Evolutionary conservation across 192 early-diverging fungal species (phyloP), one percentile per base, ranked within the genome.

Genomic region (Coemansia sp.): DNA sequence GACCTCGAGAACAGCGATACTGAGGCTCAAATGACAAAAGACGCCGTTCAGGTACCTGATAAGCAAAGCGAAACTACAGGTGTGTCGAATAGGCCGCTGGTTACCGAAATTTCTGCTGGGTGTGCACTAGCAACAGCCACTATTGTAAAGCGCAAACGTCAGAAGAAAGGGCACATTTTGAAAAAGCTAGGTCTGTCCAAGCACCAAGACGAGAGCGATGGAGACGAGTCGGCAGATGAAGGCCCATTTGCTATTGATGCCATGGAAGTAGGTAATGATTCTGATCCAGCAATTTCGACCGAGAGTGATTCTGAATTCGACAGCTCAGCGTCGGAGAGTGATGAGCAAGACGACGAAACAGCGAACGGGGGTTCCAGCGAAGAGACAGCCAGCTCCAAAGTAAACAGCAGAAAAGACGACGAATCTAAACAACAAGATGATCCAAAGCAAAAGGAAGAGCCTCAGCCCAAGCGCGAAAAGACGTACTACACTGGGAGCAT

Each of bases 281-380:
- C 48, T 8, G 48, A 51, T 26, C 1, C 34, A 20, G 63, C 25
- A 64, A 51, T 25, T 13, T 20, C 35, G 53, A 55, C 34, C 5
- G 59, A 58, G 4, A 16, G 29, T 2, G 88, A 87, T 31, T 81
- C 84, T 7, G 89, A 90, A 0, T 90, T 90, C 75, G 91, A 91
- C 78, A 90, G 90, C 60, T 92, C 91, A 4, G 86, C 88, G 3
- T 76, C 89, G 12, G 84, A 83, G 31, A 58, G 68, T 39, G 64
- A 61, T 37, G 66, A 55, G 8, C 26, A 60, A 39, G 52, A 29
- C 46, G 65, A 71, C 15, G 70, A 72, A 2, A 23, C 37, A 0
- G 34, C 34, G 29, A 34, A 42, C 23, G 26, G 10, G 51, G n/a
- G n/a, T n/a, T n/a, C n/a, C n/a, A 53, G 23, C 29, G 7, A 18